These are phyloP conservation scores for Ogataea trehaloabstinens DNA, from an alignment of 805 yeast species.

Conservation along the genomic window DNA sequence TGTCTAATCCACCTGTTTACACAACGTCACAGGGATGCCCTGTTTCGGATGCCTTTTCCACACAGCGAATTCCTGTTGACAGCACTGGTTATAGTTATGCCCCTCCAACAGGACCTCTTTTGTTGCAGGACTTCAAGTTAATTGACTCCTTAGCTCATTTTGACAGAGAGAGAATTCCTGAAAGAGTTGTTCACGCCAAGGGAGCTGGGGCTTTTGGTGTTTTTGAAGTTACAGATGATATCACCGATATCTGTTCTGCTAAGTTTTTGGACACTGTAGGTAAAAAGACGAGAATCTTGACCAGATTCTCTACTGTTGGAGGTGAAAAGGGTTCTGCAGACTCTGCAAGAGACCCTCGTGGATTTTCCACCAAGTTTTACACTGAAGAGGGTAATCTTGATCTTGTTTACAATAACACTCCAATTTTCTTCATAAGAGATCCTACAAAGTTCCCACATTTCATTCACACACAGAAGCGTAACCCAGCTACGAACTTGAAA, in stretches of 20 bases:
- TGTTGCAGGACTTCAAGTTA: constrained; percentile 78
- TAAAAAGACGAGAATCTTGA: constrained; percentile 69
- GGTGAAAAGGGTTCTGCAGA: constrained; percentile 83
- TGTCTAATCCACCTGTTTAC: constrained; percentile 51
- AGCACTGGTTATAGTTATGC: constrained; percentile 26
- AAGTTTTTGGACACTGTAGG: constrained; percentile 73
- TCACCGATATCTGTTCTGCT: constrained; percentile 67
- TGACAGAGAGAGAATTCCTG: constrained; percentile 88
- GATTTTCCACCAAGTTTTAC: constrained; percentile 75
- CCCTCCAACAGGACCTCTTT: constrained; percentile 60
- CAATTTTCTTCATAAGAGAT: constrained; percentile 81
- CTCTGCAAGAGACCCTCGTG: constrained; percentile 86
- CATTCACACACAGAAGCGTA: constrained; percentile 86
- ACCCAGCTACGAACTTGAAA: constrained; percentile 76
- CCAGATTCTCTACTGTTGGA: constrained; percentile 85
- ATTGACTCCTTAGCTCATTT: constrained; percentile 83
- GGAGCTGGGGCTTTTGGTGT: constrained; percentile 90
- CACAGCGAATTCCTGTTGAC: constrained; percentile 69
- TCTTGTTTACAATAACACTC: constrained; percentile 84
- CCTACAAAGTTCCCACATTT: constrained; percentile 84
- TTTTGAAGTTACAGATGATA: constrained; percentile 85
- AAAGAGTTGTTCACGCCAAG: constrained; percentile 90
- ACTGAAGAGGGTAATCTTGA: constrained; percentile 85
- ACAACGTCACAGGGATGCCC: constrained; percentile 78
- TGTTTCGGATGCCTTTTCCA: constrained; percentile 71